phyloP scores from a whole-genome alignment of 1,139 yeast genomes.

The Wickerhamomyces sp. region DNA sequence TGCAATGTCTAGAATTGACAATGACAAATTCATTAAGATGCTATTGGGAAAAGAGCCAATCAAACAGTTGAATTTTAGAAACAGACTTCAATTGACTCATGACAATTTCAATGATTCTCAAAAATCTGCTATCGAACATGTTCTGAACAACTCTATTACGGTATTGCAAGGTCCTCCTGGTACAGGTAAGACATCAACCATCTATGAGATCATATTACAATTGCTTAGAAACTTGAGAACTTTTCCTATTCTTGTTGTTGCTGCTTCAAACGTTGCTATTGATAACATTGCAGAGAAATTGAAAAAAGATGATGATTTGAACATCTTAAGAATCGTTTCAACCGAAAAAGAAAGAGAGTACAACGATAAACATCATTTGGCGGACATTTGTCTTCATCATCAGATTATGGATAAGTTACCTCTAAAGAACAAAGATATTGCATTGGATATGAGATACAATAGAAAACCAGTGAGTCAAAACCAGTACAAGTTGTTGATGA shows the following conservation, averaged over 20 bases:
- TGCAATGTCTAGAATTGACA: conserved; percentile 57
- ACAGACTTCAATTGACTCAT: conserved; percentile 44
- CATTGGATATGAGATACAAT: conserved; percentile 37
- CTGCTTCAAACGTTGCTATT: conserved; percentile 72
- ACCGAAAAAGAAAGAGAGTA: conserved; percentile 60
- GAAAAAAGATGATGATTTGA: conserved; percentile 40
- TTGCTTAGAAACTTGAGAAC: conserved; percentile 49
- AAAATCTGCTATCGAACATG: conserved; percentile 62
- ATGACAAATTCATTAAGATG: conserved; percentile 53
- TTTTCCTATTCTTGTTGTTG: conserved; percentile 65
- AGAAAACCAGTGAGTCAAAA: conserved; percentile 35
- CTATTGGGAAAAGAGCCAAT: conserved; percentile 57
- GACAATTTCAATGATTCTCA: conserved; percentile 58
- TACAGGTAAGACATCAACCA: conserved; percentile 63
- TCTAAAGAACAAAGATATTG: conserved; percentile 34
- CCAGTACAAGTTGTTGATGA: conserved; percentile 44
- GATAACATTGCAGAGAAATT: conserved; percentile 73
- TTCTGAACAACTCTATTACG: conserved; percentile 60
- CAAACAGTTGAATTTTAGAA: conserved; percentile 51
- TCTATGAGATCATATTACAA: conserved; percentile 61
- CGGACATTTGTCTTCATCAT: conserved; percentile 59
- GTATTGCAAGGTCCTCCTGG: conserved; percentile 69
- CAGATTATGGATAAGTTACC: conserved; percentile 50
- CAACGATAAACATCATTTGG: conserved; percentile 46
- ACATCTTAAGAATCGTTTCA: conserved; percentile 55